A percentile compares a stretch with the other conserved stretches of the same genome.
phyloP scores from a whole-genome alignment of 2,329 filamentous ascomycete genomes.

The Monilinia polystroma region DNA sequence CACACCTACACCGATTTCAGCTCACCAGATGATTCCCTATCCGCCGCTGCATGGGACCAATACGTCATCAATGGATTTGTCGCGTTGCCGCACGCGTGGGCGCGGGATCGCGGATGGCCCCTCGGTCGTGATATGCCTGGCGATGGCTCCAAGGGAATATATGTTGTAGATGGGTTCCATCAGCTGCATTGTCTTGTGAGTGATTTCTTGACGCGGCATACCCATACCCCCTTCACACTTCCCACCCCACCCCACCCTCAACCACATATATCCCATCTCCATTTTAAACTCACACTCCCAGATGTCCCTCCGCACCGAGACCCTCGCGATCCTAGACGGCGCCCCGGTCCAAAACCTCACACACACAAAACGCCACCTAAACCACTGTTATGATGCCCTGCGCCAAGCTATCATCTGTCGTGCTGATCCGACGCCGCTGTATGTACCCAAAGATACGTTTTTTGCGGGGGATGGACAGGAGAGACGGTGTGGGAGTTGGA shows the following conservation, averaged over 20 bases:
- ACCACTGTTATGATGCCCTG: slow-evolving; percentile 1
- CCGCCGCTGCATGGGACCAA: neutral
- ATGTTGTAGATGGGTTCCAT: neutral
- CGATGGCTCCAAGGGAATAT: neutral
- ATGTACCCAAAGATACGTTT: neutral
- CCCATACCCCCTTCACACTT: neutral
- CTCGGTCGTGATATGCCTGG: neutral
- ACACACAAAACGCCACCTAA: neutral
- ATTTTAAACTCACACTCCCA: neutral
- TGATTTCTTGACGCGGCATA: neutral
- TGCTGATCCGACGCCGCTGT: neutral
- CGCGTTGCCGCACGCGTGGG: neutral
- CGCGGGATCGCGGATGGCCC: neutral
- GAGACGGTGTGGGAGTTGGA: neutral
- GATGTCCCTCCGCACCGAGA: neutral
- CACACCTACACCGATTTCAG: neutral
- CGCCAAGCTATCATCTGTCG: neutral
- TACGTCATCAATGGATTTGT: neutral
- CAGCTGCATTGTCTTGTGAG: neutral
- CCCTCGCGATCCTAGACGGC: neutral
- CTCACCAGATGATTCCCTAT: neutral
- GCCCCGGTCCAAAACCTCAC: neutral
- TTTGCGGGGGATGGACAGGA: neutral
- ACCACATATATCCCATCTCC: neutral
- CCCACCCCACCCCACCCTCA: too few species aligned